Percentiles rank a stretch among this genome's conserved stretches.
These are phyloP conservation scores for Plasmopara halstedii DNA, from an alignment of 352 stramenopile genomes.

Conservation along the genomic window DNA sequence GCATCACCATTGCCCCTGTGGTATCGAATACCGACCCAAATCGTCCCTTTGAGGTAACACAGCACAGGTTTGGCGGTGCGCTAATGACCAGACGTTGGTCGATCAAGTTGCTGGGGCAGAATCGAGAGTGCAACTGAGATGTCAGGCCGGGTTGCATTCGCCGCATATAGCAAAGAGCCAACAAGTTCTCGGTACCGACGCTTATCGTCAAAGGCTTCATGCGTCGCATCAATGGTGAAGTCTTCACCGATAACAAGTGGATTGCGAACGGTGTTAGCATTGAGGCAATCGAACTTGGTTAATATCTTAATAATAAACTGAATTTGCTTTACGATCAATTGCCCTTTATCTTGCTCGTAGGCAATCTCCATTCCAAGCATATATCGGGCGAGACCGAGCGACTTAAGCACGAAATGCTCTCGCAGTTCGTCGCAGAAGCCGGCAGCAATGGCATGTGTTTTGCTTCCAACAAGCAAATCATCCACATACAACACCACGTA, in stretches of 20 bases:
- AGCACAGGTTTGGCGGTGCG: neutral
- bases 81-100: constrained; percentile 12
- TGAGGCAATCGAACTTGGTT: neutral
- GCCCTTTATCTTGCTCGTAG: constrained; percentile 1
- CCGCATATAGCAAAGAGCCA: constrained; percentile 13
- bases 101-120: constrained; percentile 11
- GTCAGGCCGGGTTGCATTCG: constrained; percentile 14
- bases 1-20: neutral
- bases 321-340: constrained; percentile 1
- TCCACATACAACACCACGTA: constrained; percentile 9
- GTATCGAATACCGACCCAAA: neutral
- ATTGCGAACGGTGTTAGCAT: constrained; percentile 1
- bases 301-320: constrained; percentile 8
- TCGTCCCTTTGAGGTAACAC: constrained; percentile 11
- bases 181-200: constrained; percentile 8
- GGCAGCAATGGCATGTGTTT: neutral
- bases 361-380: constrained; percentile 11
- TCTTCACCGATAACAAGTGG: constrained; percentile 3
- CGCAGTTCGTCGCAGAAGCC: neutral
- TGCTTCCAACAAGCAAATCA: constrained; percentile 4
- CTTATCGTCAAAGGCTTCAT: neutral
- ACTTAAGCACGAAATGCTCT: constrained; percentile 10
- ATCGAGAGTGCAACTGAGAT: constrained; percentile 1
- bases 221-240: neutral
- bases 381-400: constrained; percentile 1